A percentile compares a stretch with the other conserved stretches of the same genome.
Conservation (phyloP, 2,329 filamentous ascomycete species). For the Sphaerulina musiva region DNA sequence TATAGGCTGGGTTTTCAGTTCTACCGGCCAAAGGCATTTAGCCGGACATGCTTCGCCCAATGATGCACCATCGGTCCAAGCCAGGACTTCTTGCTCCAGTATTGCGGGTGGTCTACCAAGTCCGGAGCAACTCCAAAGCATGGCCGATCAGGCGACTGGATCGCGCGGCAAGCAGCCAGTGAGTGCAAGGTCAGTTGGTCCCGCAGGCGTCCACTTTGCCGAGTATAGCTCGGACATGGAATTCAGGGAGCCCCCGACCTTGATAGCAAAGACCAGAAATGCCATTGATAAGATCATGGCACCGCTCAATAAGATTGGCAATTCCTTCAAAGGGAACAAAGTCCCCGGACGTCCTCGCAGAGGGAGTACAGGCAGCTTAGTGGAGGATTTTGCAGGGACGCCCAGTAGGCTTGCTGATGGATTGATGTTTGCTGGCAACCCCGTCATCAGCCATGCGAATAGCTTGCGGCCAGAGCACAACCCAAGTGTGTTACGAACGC, state of each 20-base stretch:
- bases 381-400: neutral
- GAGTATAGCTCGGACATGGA: neutral
- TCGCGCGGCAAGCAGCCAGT: neutral
- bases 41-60: neutral
- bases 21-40: neutral
- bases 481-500: neutral
- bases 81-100: neutral
- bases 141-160: neutral
- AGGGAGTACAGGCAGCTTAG: conserved; percentile 3
- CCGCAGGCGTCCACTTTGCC: neutral
- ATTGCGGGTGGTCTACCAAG: neutral
- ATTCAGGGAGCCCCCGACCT: neutral
- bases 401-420: neutral
- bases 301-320: neutral
- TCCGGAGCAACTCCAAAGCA: neutral
- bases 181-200: neutral
- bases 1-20: neutral
- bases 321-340: neutral
- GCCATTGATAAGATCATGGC: neutral
- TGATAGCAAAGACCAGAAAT: neutral
- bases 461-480: conserved; percentile 7
- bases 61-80: neutral
- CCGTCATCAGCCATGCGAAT: conserved; percentile 2
- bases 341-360: conserved; percentile 1
- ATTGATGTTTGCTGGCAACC: neutral